Evolutionary conservation across 2,329 filamentous ascomycete species (phyloP).

Genomic region (Sarocladium brachiariae): DNA sequence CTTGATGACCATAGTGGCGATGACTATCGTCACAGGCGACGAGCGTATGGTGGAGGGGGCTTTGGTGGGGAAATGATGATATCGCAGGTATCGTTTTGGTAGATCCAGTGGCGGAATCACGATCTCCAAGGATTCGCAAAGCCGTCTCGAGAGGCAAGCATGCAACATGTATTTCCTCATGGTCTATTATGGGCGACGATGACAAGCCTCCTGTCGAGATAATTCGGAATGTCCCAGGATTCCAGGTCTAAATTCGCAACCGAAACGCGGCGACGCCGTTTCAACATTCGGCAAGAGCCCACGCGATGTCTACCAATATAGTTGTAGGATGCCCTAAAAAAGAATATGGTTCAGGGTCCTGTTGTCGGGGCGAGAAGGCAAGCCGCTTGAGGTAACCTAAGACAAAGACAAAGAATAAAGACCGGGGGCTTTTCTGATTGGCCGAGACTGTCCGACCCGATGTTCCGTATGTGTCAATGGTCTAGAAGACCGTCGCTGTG

Average conservation of each 20-base stretch:
- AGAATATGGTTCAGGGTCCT: constrained; percentile 7
- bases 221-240: neutral
- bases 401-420: neutral
- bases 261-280: neutral
- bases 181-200: too few relatives aligned
- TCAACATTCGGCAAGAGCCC: neutral
- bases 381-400: too few relatives aligned
- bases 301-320: neutral
- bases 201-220: neutral
- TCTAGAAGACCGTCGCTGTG: neutral
- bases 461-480: neutral
- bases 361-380: neutral
- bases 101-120: neutral
- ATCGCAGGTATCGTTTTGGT: neutral
- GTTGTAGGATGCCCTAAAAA: neutral
- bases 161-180: neutral
- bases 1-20: neutral
- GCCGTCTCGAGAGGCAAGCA: neutral
- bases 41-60: neutral
- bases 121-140: neutral
- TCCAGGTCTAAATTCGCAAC: neutral
- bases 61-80: neutral
- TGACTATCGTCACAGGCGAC: neutral
- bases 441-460: neutral
- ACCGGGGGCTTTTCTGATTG: neutral